These are phyloP conservation scores for Candida sakaeoensis DNA, from an alignment of 805 yeast genomes.

Conservation along the genomic window DNA sequence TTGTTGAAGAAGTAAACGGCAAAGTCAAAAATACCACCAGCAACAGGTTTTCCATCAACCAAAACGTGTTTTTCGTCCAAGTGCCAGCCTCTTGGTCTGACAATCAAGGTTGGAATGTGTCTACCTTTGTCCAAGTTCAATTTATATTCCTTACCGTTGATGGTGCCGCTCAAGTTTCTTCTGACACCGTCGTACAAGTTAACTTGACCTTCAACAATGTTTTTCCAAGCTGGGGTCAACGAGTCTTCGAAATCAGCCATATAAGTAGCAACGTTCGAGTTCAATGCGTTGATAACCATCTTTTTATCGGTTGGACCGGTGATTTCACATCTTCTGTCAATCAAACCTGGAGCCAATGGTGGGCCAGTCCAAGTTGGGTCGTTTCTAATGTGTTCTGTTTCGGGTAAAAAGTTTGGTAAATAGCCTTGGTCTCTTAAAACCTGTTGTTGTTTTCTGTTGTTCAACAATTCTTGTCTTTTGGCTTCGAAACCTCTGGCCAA, in stretches of 20 bases:
- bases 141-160: conserved; percentile 43
- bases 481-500: conserved; percentile 70
- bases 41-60: conserved; percentile 72
- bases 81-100: conserved; percentile 90
- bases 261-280: conserved; percentile 74
- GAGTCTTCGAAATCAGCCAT: conserved; percentile 89
- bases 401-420: conserved; percentile 60
- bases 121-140: conserved; percentile 45
- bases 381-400: conserved; percentile 65
- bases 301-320: conserved; percentile 85
- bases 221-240: conserved; percentile 79
- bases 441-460: conserved; percentile 61
- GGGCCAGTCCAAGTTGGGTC: conserved; percentile 77
- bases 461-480: conserved; percentile 55
- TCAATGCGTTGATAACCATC: conserved; percentile 79
- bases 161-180: conserved; percentile 45
- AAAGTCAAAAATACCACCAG: conserved; percentile 76
- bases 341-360: conserved; percentile 66
- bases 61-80: conserved; percentile 68
- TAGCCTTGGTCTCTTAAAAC: conserved; percentile 57
- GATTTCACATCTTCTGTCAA: conserved; percentile 74
- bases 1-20: conserved; percentile 76
- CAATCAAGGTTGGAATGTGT: conserved; percentile 73
- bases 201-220: conserved; percentile 77
- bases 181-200: conserved; percentile 75